Percentiles rank a stretch among this genome's conserved stretches.
These are phyloP conservation scores for Xenoacremonium recifei DNA, from an alignment of 2,329 filamentous ascomycete species.

Conservation along the genomic window DNA sequence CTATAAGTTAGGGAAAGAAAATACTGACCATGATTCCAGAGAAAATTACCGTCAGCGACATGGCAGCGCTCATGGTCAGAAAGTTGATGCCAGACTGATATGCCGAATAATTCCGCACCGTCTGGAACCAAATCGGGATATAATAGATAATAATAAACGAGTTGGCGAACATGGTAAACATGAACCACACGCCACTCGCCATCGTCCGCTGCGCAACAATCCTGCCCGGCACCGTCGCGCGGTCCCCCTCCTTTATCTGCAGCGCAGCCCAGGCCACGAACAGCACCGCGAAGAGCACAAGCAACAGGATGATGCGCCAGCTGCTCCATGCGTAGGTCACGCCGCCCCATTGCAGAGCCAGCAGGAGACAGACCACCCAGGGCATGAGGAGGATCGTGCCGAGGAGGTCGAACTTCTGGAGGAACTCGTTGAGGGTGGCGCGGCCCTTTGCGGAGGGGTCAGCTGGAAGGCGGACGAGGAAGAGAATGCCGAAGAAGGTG, in stretches of 20 bases:
- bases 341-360: conserved; percentile 47
- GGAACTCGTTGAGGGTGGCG: not conserved
- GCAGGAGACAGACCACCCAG: conserved; percentile 41
- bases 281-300: not conserved
- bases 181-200: not conserved
- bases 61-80: not conserved
- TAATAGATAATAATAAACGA: conserved; percentile 1
- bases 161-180: not conserved
- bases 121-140: conserved; percentile 1
- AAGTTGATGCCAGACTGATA: conserved; percentile 1
- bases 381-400: conserved; percentile 23
- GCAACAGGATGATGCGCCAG: conserved; percentile 9
- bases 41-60: not conserved
- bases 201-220: not conserved
- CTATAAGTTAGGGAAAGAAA: not conserved
- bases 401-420: conserved; percentile 13
- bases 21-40: not conserved
- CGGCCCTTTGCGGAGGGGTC: not conserved
- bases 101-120: not conserved
- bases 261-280: not conserved
- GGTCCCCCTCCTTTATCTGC: not conserved
- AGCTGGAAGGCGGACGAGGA: not conserved
- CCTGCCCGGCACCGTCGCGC: not conserved
- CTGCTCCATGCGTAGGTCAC: conserved; percentile 24
- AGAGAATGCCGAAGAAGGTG: conserved; percentile 1